These are phyloP conservation scores for Ocimum tenuiflorum DNA, from an alignment of 257 asterid species.

Conservation along the genomic window DNA sequence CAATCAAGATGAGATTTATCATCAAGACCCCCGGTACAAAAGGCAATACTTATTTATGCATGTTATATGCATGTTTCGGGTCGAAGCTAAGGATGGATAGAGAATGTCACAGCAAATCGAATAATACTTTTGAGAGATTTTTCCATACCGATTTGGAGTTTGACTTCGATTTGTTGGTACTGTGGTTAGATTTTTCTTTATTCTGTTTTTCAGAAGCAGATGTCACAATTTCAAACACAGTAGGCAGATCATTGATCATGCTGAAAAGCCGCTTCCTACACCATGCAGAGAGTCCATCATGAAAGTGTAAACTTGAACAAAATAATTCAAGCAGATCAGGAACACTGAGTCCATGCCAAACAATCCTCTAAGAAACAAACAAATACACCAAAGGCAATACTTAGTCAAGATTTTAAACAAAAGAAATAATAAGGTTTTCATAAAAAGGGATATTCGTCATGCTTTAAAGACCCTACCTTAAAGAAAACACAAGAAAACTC, in stretches of 20 bases:
- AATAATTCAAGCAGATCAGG: background rate
- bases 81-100: background rate
- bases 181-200: slow-evolving; percentile 48
- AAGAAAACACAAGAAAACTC: background rate
- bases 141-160: slow-evolving; percentile 47
- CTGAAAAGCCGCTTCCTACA: no score
- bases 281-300: slow-evolving; percentile 8
- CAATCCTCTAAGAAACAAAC: background rate
- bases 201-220: slow-evolving; percentile 47
- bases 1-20: background rate
- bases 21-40: background rate
- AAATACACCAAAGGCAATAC: background rate
- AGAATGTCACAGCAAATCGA: background rate
- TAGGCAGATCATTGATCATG: no score
- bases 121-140: background rate
- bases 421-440: background rate
- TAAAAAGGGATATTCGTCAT: background rate
- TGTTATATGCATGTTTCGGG: no score
- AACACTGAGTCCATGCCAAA: background rate
- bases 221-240: no score
- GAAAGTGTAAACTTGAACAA: background rate
- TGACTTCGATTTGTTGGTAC: slow-evolving; percentile 46
- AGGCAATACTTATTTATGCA: background rate
- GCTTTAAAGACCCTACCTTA: background rate
- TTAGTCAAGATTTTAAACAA: background rate